Conservation (phyloP, 768 basidiomycete species). For the Hygrocybe coccinea region DNA sequence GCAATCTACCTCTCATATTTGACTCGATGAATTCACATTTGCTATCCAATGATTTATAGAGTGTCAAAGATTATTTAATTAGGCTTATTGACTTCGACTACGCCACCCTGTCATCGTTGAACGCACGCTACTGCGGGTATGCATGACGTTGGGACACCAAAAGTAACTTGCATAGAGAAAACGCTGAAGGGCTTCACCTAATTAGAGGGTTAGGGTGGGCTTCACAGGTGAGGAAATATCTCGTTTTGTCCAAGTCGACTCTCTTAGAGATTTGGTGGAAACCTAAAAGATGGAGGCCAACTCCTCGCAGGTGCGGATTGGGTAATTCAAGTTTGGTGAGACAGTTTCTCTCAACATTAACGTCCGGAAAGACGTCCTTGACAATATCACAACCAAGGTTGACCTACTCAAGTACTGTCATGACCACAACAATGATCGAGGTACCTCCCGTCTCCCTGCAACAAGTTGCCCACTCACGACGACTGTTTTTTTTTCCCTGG, state of each 20-base stretch:
- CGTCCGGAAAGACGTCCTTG: slow-evolving; percentile 71
- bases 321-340: slow-evolving; percentile 88
- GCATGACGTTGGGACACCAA: slow-evolving; percentile 90
- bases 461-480: not conserved
- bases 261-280: slow-evolving; percentile 83
- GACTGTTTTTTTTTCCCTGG: slow-evolving; percentile 58
- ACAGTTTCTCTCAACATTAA: slow-evolving; percentile 1
- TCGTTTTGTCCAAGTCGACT: slow-evolving; percentile 84
- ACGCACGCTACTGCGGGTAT: slow-evolving; percentile 86
- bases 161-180: slow-evolving; percentile 74
- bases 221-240: too few relatives aligned
- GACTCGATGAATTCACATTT: not conserved
- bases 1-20: too few relatives aligned
- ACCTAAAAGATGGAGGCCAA: slow-evolving; percentile 64
- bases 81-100: slow-evolving; percentile 94
- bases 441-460: slow-evolving; percentile 33
- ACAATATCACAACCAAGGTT: slow-evolving; percentile 95
- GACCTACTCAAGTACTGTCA: slow-evolving; percentile 89
- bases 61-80: slow-evolving; percentile 67
- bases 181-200: too few relatives aligned
- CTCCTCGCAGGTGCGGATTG: slow-evolving; percentile 85
- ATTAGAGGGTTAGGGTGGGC: too few relatives aligned
- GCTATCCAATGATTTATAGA: slow-evolving; percentile 35
- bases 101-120: slow-evolving; percentile 90
- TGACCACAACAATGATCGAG: slow-evolving; percentile 69